Base-by-base conservation (phyloP, 441 rosid species). In the Aquilaria agallochum region DNA sequence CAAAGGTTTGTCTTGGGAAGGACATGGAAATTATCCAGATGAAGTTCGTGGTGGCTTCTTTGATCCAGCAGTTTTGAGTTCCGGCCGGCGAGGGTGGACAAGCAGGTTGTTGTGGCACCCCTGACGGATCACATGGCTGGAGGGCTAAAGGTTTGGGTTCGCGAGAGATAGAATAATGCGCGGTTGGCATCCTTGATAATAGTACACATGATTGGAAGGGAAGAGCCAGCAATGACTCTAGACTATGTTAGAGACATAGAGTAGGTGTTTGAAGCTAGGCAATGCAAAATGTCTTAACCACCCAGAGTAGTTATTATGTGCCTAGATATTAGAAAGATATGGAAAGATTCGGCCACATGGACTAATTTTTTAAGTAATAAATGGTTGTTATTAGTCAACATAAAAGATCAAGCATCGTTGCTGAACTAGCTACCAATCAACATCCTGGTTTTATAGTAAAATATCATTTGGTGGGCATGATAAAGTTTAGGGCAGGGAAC, bases 51-150 rank as follows among this genome's bases (percentile, higher is more conserved):
- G 72, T 81, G 66, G 85, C 90, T 51, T 86, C 92, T 5, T 67
- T 86, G 42, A 77, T 86, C 12, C 60, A 66, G 55, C 75, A 59
- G 58, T 86, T 86, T 81, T 62, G 73, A 75, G 58, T 70, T 91
- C 65, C 72, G 67, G 68, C 86, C 85, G 2, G 71, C 76, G 8
- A 58, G 62, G 13, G 30, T 64, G 2, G 74, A 58, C 8, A 72
- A 45, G 58, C 90, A 87, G 36, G 81, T 76, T 14, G 83, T 80
- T 33, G 87, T 84, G 72, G 92, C 97, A 5, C 83, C 80, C 63
- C 74, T 88, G 77, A 88, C 97, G 55, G 92, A 94, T 60, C 97
- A 88, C 83, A 91, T 91, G 96, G 87, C 89, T 66, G 87, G 90
- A 60, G 97, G 96, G 49, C 55, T 91, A 34, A 75, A 76, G 57